Conservation (phyloP, 2,329 filamentous ascomycete genomes). For the Venturia oleaginea region DNA sequence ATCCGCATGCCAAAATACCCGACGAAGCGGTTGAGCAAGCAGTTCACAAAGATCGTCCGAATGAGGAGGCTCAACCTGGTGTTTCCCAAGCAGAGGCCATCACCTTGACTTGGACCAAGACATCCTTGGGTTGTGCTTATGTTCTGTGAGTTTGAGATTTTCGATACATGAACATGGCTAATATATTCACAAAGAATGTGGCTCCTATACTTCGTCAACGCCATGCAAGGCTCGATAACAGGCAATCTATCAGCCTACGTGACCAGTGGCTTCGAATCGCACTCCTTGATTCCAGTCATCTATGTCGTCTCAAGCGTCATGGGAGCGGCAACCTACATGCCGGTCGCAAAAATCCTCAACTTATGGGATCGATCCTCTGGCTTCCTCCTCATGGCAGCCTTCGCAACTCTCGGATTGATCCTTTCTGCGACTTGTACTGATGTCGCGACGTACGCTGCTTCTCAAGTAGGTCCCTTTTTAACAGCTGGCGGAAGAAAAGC, state of each 20-base stretch:
- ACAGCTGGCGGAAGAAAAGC: no score
- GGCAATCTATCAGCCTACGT: constrained; percentile 27
- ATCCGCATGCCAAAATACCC: neutral
- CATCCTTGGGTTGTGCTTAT: constrained; percentile 29
- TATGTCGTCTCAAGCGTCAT: constrained; percentile 36
- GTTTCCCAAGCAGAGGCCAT: constrained; percentile 32
- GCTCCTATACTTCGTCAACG: constrained; percentile 15
- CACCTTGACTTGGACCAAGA: constrained; percentile 31
- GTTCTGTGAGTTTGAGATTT: no score
- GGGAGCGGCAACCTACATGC: constrained; percentile 51
- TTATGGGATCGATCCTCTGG: constrained; percentile 59
- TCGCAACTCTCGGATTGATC: constrained; percentile 47
- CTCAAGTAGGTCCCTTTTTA: no score
- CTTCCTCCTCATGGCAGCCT: constrained; percentile 44
- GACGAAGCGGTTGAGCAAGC: neutral
- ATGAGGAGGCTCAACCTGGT: constrained; percentile 28
- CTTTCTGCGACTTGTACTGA: constrained; percentile 58
- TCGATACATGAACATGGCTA: no score
- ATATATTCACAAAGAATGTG: no score
- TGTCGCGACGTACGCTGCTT: constrained; percentile 53
- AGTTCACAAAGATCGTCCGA: no score
- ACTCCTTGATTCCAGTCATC: constrained; percentile 23
- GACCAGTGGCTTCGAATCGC: constrained; percentile 21
- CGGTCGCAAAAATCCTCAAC: constrained; percentile 58
- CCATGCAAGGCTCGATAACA: constrained; percentile 10